These are phyloP conservation scores for Leptoxyphium fumago DNA, from an alignment of 2,329 filamentous ascomycete genomes.

Conservation along the genomic window DNA sequence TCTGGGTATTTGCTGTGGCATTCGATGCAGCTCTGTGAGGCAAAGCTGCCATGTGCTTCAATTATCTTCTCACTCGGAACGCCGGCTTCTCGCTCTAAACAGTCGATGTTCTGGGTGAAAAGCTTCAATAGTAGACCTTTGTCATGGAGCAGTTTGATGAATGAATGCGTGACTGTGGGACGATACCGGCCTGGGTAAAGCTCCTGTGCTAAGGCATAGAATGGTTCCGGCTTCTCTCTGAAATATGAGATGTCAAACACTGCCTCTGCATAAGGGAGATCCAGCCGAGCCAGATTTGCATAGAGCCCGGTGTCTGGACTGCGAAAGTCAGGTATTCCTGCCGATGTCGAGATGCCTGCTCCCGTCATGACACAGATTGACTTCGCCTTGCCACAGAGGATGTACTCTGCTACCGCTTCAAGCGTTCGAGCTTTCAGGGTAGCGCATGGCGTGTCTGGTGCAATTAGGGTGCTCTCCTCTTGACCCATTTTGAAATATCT, in stretches of 20 bases:
- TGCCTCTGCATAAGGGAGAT: slow-evolving; percentile 78
- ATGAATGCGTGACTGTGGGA: slow-evolving; percentile 80
- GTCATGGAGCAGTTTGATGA: slow-evolving; percentile 65
- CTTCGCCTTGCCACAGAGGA: slow-evolving; percentile 51
- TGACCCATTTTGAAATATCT: slow-evolving; percentile 59
- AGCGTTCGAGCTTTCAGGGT: slow-evolving; percentile 57
- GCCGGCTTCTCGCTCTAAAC: slow-evolving; percentile 74
- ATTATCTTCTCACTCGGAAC: slow-evolving; percentile 69
- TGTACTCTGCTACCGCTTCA: slow-evolving; percentile 63
- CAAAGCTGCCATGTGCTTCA: slow-evolving; percentile 92
- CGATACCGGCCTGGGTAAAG: slow-evolving; percentile 80
- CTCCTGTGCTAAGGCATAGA: slow-evolving; percentile 84
- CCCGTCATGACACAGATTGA: slow-evolving; percentile 80
- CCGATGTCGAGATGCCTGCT: slow-evolving; percentile 69
- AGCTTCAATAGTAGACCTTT: slow-evolving; percentile 70
- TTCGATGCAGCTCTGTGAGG: slow-evolving; percentile 78
- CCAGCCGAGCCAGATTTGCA: slow-evolving; percentile 71
- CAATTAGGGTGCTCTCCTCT: slow-evolving; percentile 55
- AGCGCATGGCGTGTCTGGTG: slow-evolving; percentile 44
- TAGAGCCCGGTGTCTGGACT: slow-evolving; percentile 90
- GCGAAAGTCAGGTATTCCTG: slow-evolving; percentile 77
- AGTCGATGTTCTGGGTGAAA: slow-evolving; percentile 98
- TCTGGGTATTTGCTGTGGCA: slow-evolving; percentile 61
- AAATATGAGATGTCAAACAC: slow-evolving; percentile 93
- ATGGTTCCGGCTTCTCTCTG: slow-evolving; percentile 66